Evolutionary conservation across 768 basidiomycete genomes (phyloP).

Genomic region (Pulveroboletus sp.): DNA sequence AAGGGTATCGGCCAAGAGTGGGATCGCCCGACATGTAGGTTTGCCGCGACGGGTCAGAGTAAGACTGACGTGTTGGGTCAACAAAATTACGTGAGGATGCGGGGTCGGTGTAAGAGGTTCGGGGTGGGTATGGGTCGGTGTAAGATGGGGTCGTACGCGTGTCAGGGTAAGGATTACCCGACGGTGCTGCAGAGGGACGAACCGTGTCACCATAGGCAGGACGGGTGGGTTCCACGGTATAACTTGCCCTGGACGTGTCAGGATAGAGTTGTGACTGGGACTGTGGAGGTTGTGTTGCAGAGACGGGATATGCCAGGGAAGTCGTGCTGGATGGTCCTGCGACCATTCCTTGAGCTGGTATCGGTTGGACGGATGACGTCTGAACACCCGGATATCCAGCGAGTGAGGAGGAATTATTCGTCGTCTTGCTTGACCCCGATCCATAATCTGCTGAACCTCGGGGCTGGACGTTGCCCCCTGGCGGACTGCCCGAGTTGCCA

Average conservation of each 20-base stretch:
- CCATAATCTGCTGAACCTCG: conserved; percentile 28
- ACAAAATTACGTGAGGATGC: conserved; percentile 24
- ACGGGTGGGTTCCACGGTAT: conserved; percentile 19
- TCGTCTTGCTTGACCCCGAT: conserved; percentile 15
- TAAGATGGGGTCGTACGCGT: conserved; percentile 20
- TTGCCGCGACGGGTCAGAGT: conserved; percentile 28
- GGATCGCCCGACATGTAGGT: conserved; percentile 25
- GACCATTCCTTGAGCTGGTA: conserved; percentile 16
- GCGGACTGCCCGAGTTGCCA: conserved; percentile 58
- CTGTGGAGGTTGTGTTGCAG: conserved; percentile 19
- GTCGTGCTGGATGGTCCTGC: conserved; percentile 23
- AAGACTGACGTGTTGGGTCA: conserved; percentile 21
- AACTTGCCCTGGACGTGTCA: conserved; percentile 20
- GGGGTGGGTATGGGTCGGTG: conserved; percentile 23
- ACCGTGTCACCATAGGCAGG: conserved; percentile 21
- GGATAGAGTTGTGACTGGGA: conserved; percentile 26
- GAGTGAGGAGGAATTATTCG: conserved; percentile 24
- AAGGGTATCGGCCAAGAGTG: conserved; percentile 22
- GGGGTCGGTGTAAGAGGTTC: conserved; percentile 25
- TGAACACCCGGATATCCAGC: conserved; percentile 22
- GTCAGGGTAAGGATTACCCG: conserved; percentile 32
- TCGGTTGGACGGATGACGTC: conserved; percentile 21
- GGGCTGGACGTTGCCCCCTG: conserved; percentile 17
- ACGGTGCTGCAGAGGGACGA: conserved; percentile 13
- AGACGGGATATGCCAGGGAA: conserved; percentile 22